These are phyloP conservation scores for Prinsepia uniflora DNA, from an alignment of 306 rosid genomes.

Conservation along the genomic window DNA sequence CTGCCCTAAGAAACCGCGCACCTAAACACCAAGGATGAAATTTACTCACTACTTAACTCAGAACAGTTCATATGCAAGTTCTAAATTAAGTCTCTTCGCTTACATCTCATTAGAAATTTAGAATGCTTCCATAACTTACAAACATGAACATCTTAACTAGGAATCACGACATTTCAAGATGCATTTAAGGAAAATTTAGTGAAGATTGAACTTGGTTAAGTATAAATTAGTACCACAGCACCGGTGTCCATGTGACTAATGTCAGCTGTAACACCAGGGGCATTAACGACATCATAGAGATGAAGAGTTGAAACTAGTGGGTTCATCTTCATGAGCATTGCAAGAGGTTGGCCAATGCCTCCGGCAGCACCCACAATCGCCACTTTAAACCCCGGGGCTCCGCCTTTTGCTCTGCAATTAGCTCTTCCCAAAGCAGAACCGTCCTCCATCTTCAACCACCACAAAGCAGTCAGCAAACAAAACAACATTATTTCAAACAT, in stretches of 20 bases:
- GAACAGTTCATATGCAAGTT: not conserved
- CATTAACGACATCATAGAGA: conserved; percentile 89
- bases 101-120: not conserved
- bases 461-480: not conserved
- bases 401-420: conserved; percentile 85
- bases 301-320: conserved; percentile 92
- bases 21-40: conserved; percentile 33
- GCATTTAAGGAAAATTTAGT: not conserved
- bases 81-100: not conserved
- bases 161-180: not conserved
- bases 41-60: not conserved
- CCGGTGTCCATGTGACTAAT: conserved; percentile 95
- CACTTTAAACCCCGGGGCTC: conserved; percentile 83
- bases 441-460: conserved; percentile 40
- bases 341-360: conserved; percentile 90
- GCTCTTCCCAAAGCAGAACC: conserved; percentile 34
- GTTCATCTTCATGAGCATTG: conserved; percentile 88
- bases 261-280: conserved; percentile 97
- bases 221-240: conserved; percentile 63
- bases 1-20: conserved; percentile 85
- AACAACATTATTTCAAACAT: not conserved
- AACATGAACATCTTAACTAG: not conserved
- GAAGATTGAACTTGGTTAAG: not conserved
- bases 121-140: not conserved
- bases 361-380: conserved; percentile 96